A percentile compares a stretch with the other conserved stretches of the same genome.
Evolutionary conservation across 768 basidiomycete species (phyloP).

Genomic region (Chlorophyllum brunneum): DNA sequence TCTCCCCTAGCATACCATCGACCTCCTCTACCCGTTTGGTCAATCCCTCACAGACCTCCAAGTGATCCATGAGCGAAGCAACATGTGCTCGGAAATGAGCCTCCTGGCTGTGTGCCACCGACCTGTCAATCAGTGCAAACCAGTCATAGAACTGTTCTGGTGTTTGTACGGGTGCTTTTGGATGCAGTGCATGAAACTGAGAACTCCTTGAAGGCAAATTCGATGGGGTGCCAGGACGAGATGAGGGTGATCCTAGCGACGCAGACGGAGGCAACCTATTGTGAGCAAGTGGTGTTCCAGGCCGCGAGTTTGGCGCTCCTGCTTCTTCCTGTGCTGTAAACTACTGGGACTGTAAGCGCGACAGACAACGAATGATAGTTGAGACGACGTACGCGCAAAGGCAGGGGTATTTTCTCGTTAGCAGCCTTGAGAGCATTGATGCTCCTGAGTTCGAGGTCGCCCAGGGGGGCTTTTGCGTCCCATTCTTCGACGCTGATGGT

Average conservation of each 20-base stretch:
- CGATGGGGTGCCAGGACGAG: conserved; percentile 44
- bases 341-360: conserved; percentile 19
- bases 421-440: conserved; percentile 60
- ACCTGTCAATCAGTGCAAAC: conserved; percentile 85
- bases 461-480: conserved; percentile 79
- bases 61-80: conserved; percentile 67
- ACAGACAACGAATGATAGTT: neutral
- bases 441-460: conserved; percentile 64
- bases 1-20: conserved; percentile 68
- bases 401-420: conserved; percentile 58
- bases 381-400: conserved; percentile 60
- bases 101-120: conserved; percentile 91
- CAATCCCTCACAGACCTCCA: conserved; percentile 74
- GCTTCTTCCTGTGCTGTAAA: conserved; percentile 25
- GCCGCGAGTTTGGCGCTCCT: conserved; percentile 26
- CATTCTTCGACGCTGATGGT: conserved; percentile 82
- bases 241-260: conserved; percentile 13
- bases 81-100: conserved; percentile 88
- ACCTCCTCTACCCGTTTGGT: conserved; percentile 70
- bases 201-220: conserved; percentile 1
- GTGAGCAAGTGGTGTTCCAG: conserved; percentile 34
- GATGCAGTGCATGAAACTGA: conserved; percentile 56
- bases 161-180: conserved; percentile 76
- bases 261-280: conserved; percentile 1
- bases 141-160: conserved; percentile 98